phyloP scores from a whole-genome alignment of 352 stramenopile species.

The Achlya hypogyna region DNA sequence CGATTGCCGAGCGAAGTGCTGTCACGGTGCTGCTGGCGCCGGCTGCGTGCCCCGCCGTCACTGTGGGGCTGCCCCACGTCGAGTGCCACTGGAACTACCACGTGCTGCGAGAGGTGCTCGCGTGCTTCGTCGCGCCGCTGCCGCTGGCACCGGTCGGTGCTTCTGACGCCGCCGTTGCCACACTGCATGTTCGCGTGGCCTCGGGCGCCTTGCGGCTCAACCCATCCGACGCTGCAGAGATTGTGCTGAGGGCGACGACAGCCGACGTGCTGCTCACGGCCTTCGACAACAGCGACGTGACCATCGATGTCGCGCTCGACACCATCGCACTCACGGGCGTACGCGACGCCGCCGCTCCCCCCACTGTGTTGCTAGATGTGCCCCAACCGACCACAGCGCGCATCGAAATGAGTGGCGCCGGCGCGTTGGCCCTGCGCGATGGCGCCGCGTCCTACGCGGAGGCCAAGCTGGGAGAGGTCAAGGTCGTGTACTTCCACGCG shows the following conservation, averaged over 20 bases:
- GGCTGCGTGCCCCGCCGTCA: neutral
- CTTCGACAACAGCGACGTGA: slow-evolving; percentile 1
- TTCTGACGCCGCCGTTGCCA: neutral
- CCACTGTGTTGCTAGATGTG: neutral
- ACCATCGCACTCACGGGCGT: neutral
- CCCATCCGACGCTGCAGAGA: neutral
- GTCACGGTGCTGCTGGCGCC: neutral
- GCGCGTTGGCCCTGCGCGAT: neutral
- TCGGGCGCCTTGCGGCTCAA: neutral
- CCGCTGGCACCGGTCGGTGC: neutral
- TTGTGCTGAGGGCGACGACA: neutral
- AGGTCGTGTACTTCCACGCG: neutral
- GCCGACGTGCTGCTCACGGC: neutral
- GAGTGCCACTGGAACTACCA: slow-evolving; percentile 10
- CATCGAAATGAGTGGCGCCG: slow-evolving; percentile 2
- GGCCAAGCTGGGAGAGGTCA: neutral
- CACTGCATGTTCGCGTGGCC: neutral
- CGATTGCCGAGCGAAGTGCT: neutral
- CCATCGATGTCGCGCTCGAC: neutral
- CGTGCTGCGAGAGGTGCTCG: neutral
- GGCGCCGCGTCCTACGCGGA: neutral
- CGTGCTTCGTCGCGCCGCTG: neutral
- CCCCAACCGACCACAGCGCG: neutral
- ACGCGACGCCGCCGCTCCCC: neutral
- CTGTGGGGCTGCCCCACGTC: neutral